phyloP scores from a whole-genome alignment of 2,329 filamentous ascomycete species.

The Fusarium redolens region DNA sequence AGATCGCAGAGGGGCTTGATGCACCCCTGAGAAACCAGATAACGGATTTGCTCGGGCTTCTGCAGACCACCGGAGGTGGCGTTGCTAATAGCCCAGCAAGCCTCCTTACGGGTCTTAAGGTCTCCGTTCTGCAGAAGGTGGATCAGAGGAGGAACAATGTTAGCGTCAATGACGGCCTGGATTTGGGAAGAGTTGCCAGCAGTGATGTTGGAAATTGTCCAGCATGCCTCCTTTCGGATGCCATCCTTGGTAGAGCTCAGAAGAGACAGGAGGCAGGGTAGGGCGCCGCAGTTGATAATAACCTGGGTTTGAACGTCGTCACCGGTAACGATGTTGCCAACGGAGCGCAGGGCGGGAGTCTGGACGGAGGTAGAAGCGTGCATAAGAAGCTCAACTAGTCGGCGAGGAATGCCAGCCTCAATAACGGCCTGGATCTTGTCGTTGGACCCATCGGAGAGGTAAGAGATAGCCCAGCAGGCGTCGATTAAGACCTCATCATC shows the following conservation, averaged over 20 bases:
- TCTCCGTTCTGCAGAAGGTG: slow-evolving; percentile 96
- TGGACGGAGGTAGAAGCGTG: slow-evolving; percentile 98
- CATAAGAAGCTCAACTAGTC: slow-evolving; percentile 96
- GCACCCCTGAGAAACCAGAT: slow-evolving; percentile 91
- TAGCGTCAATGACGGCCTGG: slow-evolving; percentile 94
- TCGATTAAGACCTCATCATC: slow-evolving; percentile 99
- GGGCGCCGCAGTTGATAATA: slow-evolving; percentile 97
- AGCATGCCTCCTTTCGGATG: slow-evolving; percentile 99
- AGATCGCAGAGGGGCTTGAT: slow-evolving; percentile 98
- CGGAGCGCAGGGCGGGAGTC: slow-evolving; percentile 94
- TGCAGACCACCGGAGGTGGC: slow-evolving; percentile 97
- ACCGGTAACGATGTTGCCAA: slow-evolving; percentile 98
- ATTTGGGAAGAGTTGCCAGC: slow-evolving; percentile 98
- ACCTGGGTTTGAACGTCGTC: slow-evolving; percentile 99
- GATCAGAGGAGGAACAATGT: slow-evolving; percentile 96
- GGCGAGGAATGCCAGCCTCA: slow-evolving; percentile 95
- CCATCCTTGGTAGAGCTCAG: slow-evolving; percentile 98
- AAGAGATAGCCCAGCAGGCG: slow-evolving; percentile 99
- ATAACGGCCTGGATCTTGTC: slow-evolving; percentile 99
- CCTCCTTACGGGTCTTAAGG: slow-evolving; percentile 99
- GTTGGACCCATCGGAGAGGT: slow-evolving; percentile 96
- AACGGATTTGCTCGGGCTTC: slow-evolving; percentile 98
- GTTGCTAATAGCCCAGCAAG: slow-evolving; percentile 99
- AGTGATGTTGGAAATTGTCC: slow-evolving; percentile 99
- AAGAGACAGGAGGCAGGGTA: slow-evolving; percentile 91